A percentile compares a stretch with the other conserved stretches of the same genome.
These are phyloP conservation scores for Thelephora terrestris DNA, from an alignment of 1,284 basidiomycete genomes.

Conservation along the genomic window DNA sequence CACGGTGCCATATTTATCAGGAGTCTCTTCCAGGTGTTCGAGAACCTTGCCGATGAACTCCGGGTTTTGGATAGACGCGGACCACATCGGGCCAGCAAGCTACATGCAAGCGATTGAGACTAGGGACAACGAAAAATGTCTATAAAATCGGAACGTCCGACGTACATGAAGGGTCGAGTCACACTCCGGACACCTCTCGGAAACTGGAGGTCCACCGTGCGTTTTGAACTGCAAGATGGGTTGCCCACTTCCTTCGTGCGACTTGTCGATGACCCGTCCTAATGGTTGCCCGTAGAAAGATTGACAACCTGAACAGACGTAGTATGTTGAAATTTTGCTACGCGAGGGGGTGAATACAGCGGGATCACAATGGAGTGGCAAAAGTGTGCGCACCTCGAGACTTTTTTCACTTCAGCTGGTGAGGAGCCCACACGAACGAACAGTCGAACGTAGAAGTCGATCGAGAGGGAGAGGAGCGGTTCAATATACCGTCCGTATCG, in stretches of 20 bases:
- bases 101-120: background rate
- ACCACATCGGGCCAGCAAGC: constrained; percentile 96
- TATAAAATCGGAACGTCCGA: constrained; percentile 8
- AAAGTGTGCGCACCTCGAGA: constrained; percentile 49
- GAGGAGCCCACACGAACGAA: constrained; percentile 77
- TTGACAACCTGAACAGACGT: constrained; percentile 77
- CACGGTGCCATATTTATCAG: constrained; percentile 67
- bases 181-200: constrained; percentile 74
- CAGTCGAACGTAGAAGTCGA: constrained; percentile 95
- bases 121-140: background rate
- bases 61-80: constrained; percentile 75
- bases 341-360: constrained; percentile 7
- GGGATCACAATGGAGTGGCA: background rate
- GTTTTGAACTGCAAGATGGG: constrained; percentile 62
- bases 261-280: constrained; percentile 54
- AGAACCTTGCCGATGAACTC: constrained; percentile 71
- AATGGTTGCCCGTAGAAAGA: constrained; percentile 73
- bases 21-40: constrained; percentile 56
- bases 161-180: constrained; percentile 64
- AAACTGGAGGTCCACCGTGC: constrained; percentile 59
- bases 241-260: constrained; percentile 40
- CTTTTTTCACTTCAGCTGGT: constrained; percentile 82
- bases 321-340: constrained; percentile 77
- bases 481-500: constrained; percentile 90
- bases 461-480: constrained; percentile 87